Percentiles rank a stretch among this genome's conserved stretches.
Evolutionary conservation across 371 early-diverging fungal species (phyloP).

Genomic region (Haplosporangium sp.): DNA sequence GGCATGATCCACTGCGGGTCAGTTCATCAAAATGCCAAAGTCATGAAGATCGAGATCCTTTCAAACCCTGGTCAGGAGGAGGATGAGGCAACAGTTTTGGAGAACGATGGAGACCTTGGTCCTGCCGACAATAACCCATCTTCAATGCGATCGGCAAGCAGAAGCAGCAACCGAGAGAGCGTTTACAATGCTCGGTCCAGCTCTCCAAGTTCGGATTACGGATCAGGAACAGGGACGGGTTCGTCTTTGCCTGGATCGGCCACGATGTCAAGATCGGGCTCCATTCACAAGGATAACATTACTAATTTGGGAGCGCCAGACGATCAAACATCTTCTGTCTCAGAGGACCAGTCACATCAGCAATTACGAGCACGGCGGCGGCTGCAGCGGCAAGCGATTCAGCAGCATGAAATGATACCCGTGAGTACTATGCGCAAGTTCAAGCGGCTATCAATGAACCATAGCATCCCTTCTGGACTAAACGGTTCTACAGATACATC

Average conservation of each 20-base stretch:
- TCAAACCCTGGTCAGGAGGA: constrained; percentile 20
- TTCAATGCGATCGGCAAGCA: constrained; percentile 11
- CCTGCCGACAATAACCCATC: constrained; percentile 1
- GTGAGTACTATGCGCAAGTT: constrained; percentile 28
- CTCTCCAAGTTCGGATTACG: constrained; percentile 47
- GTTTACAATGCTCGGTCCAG: constrained; percentile 16
- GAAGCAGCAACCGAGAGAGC: constrained; percentile 18
- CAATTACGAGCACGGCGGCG: constrained; percentile 10
- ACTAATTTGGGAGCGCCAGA: not conserved
- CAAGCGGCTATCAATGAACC: constrained; percentile 13
- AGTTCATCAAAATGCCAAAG: constrained; percentile 85
- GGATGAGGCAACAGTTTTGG: constrained; percentile 6
- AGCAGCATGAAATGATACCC: constrained; percentile 20
- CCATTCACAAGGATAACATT: constrained; percentile 3
- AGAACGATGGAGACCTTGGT: constrained; percentile 18
- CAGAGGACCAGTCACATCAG: constrained; percentile 10
- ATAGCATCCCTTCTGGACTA: not conserved
- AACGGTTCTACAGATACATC: constrained; percentile 1
- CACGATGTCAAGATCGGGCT: constrained; percentile 34
- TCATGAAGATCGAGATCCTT: constrained; percentile 59
- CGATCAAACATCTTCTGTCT: not conserved
- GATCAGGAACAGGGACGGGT: constrained; percentile 48
- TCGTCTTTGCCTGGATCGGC: constrained; percentile 42
- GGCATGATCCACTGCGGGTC: constrained; percentile 94
- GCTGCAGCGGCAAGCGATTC: not conserved